phyloP scores from a whole-genome alignment of 2,329 filamentous ascomycete species.

The Arthrobotrys pseudoclavata region DNA sequence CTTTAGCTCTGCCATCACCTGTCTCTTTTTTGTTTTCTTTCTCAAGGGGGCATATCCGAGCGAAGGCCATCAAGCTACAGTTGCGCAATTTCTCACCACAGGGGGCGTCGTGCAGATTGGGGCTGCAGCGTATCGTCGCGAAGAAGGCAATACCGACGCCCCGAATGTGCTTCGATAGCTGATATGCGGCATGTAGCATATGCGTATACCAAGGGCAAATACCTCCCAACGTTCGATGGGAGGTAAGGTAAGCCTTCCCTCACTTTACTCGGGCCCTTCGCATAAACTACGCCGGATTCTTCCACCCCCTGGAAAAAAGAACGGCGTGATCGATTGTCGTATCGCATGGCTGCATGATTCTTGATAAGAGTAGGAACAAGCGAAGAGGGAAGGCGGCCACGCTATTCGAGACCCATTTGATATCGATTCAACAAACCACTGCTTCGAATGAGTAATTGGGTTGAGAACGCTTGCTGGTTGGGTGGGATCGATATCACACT shows the following conservation, averaged over 20 bases:
- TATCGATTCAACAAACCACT: slow-evolving; percentile 39
- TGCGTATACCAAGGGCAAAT: slow-evolving; percentile 31
- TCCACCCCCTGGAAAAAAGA: slow-evolving; percentile 25
- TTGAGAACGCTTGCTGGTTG: slow-evolving; percentile 37
- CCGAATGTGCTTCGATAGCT: slow-evolving; percentile 28
- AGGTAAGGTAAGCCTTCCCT: neutral
- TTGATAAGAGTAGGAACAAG: slow-evolving; percentile 59
- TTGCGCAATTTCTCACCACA: slow-evolving; percentile 34
- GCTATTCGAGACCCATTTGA: slow-evolving; percentile 25
- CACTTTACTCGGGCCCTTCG: slow-evolving; percentile 25
- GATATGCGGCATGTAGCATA: slow-evolving; percentile 28
- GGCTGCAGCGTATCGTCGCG: slow-evolving; percentile 37
- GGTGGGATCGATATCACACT: slow-evolving; percentile 35
- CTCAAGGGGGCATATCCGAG: slow-evolving; percentile 44
- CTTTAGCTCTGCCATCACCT: slow-evolving; percentile 41
- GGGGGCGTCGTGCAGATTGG: slow-evolving; percentile 19
- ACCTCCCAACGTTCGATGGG: slow-evolving; percentile 10
- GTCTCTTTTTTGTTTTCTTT: neutral
- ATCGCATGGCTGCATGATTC: slow-evolving; percentile 59
- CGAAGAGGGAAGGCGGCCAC: slow-evolving; percentile 54
- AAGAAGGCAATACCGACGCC: slow-evolving; percentile 48
- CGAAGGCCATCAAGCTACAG: slow-evolving; percentile 13
- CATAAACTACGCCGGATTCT: slow-evolving; percentile 39
- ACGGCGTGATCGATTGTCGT: slow-evolving; percentile 56
- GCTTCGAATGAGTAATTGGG: slow-evolving; percentile 35